phyloP scores from a whole-genome alignment of 1,284 basidiomycete species.

The Pascua sp. region DNA sequence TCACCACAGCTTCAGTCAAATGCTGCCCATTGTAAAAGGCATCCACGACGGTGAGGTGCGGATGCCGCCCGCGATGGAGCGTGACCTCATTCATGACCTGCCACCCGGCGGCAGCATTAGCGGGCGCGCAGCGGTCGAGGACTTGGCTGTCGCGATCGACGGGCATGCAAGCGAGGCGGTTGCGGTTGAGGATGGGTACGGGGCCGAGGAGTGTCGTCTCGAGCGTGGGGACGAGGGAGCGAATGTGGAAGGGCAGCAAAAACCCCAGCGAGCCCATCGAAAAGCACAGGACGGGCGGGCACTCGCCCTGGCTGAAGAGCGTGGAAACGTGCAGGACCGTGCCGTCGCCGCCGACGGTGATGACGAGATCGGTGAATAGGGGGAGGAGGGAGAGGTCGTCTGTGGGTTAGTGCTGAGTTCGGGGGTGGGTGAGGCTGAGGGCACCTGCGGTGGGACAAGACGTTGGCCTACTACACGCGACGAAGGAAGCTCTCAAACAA shows the following conservation, averaged over 20 bases:
- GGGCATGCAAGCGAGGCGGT: slow-evolving; percentile 79
- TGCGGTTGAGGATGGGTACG: slow-evolving; percentile 68
- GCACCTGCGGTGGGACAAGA: not conserved
- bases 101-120: slow-evolving; percentile 58
- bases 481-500: not conserved
- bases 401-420: slow-evolving; percentile 2
- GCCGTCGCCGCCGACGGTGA: slow-evolving; percentile 91
- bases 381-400: slow-evolving; percentile 26
- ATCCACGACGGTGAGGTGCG: slow-evolving; percentile 90
- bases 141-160: slow-evolving; percentile 60
- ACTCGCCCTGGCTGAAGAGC: slow-evolving; percentile 76
- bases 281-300: slow-evolving; percentile 92
- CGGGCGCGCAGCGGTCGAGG: slow-evolving; percentile 49
- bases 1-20: slow-evolving; percentile 87
- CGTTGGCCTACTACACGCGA: not conserved
- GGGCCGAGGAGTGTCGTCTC: slow-evolving; percentile 59
- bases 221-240: slow-evolving; percentile 62
- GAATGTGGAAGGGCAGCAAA: slow-evolving; percentile 73
- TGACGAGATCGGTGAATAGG: slow-evolving; percentile 66
- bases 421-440: not conserved
- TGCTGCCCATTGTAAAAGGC: slow-evolving; percentile 94
- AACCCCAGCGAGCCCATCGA: slow-evolving; percentile 95
- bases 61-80: slow-evolving; percentile 83
- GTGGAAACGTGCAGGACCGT: slow-evolving; percentile 93
- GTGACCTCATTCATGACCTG: slow-evolving; percentile 98